Evolutionary conservation across 1,284 basidiomycete genomes (phyloP), one percentile per base, ranked within the genome.

Genomic region (Trametes hirsuta): DNA sequence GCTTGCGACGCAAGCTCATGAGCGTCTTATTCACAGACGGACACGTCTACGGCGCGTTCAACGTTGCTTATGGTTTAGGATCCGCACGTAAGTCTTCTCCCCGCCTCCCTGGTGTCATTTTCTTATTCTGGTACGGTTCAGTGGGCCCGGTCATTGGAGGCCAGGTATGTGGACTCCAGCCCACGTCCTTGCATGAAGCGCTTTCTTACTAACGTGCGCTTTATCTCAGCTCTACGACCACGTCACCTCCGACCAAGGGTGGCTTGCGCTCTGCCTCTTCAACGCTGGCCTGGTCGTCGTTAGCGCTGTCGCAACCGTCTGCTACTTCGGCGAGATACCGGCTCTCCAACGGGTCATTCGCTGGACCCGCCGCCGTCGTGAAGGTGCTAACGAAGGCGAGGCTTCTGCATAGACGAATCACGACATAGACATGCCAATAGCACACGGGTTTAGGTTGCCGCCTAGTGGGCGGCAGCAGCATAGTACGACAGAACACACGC

Each of bases 121-220:
- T 48, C 52, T 69, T 35, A 25, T 30, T 57, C 45, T 15, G 12
- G 45, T 12, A 8, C 52, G 22, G 8, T 30, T 30, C 57, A 88
- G 87, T 88, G 59, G 89, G 89, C 0, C 88, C 88, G 21, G 72
- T 90, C 35, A 74, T 89, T 41, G 85, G 86, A 44, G 87, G 89
- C 55, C 85, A 90, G 77, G 86, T 84, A 67, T 64, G 68, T 56
- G 4, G 60, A 41, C 25, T 40, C 18, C 4, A 14, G 4, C 18
- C 18, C 5, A 21, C 34, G 10, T 45, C 34, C 9, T 4, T 22
- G 18, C 18, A 18, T 61, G 45, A 6, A 18, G 18, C 54, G 18
- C 59, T 47, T 22, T 24, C 24, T 42, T 18, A 18, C 37, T 47
- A 37, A 36, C 25, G 9, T 54, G 11, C 30, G 12, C n/a, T 30